phyloP scores from a whole-genome alignment of 1,284 basidiomycete genomes.

The Vanrija humicola region DNA sequence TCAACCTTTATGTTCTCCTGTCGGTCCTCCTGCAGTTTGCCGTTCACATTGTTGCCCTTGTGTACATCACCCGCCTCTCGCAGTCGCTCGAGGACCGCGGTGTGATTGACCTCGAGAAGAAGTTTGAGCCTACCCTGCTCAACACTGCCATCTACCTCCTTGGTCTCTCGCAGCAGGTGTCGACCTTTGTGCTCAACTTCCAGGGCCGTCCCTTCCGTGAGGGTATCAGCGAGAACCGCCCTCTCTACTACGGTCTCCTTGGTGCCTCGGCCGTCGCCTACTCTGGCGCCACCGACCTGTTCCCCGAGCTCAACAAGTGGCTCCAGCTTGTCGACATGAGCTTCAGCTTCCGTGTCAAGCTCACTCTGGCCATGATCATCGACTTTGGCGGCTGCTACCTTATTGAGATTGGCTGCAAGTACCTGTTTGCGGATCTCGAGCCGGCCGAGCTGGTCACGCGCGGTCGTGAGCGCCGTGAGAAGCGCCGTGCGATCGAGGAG shows the following conservation, averaged over 20 bases:
- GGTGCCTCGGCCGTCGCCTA: conserved; percentile 84
- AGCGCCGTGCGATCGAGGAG: conserved; percentile 48
- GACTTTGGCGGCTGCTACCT: conserved; percentile 87
- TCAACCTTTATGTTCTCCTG: conserved; percentile 87
- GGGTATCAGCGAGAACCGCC: conserved; percentile 86
- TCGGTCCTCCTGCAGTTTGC: conserved; percentile 89
- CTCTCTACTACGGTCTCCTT: conserved; percentile 84
- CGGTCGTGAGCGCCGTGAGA: conserved; percentile 67
- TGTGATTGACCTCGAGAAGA: conserved; percentile 83
- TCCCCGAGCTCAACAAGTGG: conserved; percentile 95
- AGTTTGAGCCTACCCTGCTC: conserved; percentile 85
- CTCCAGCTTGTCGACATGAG: conserved; percentile 94
- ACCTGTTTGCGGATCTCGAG: conserved; percentile 80
- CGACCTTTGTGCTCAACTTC: conserved; percentile 95
- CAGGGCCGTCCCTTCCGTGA: conserved; percentile 95
- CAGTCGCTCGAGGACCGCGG: conserved; percentile 71
- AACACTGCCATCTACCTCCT: conserved; percentile 94
- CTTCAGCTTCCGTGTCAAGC: conserved; percentile 69
- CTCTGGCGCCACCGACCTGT: conserved; percentile 85
- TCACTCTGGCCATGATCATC: conserved; percentile 74
- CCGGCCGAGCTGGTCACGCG: conserved; percentile 79
- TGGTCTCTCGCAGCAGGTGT: conserved; percentile 89
- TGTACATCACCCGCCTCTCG: conserved; percentile 85
- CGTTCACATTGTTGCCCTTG: conserved; percentile 77
- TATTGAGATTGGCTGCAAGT: conserved; percentile 78